Base-by-base conservation (phyloP, 2,329 filamentous ascomycete genomes). In the Cadophora luteo-olivacea region DNA sequence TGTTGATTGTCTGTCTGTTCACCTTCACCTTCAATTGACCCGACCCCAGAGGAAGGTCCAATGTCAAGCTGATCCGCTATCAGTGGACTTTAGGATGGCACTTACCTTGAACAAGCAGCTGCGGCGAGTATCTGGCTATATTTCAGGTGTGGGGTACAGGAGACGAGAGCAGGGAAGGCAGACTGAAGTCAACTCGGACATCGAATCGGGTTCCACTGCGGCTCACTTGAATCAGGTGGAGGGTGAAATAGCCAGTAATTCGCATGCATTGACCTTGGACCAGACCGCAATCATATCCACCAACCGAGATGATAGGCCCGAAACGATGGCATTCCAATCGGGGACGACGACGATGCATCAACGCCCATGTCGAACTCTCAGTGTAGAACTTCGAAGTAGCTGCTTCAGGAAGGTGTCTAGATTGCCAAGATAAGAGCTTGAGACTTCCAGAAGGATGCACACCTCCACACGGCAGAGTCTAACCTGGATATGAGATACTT, bases 111-210 rank as follows among this genome's bases (percentile, higher is more conserved):
- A 4, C 33, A 41, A 58, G 55, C 32, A 58, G 33, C 55, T 58
- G 33, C 38, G 19, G 36, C n/a, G 55, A 38, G 25, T n/a, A 57
- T 58, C 19, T 22, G n/a, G 32, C 3, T 58, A 14, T 2, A 22
- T 38, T 7, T 33, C n/a, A 22, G 33, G 32, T 58, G 55, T 58
- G 55, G 55, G 55, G 55, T 38, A 58, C 55, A 58, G 33, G 33
- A 25, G 11, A 19, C 11, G 32, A 4, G n/a, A 25, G 33, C 32
- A n/a, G 19, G 19, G 45, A 22, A 45, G 41, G 45, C 16, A 48
- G 45, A 4, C 16, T 45, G n/a, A n/a, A n/a, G n/a, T n/a, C n/a
- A n/a, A n/a, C n/a, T n/a, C n/a, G 45, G 11, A 22, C 38, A 41
- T 36, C 33, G 14, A 14, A 7, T 41, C 38, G 38, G 14, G 45